Evolutionary conservation across 352 stramenopile species (phyloP).

Genomic region (Globisporangium solare): DNA sequence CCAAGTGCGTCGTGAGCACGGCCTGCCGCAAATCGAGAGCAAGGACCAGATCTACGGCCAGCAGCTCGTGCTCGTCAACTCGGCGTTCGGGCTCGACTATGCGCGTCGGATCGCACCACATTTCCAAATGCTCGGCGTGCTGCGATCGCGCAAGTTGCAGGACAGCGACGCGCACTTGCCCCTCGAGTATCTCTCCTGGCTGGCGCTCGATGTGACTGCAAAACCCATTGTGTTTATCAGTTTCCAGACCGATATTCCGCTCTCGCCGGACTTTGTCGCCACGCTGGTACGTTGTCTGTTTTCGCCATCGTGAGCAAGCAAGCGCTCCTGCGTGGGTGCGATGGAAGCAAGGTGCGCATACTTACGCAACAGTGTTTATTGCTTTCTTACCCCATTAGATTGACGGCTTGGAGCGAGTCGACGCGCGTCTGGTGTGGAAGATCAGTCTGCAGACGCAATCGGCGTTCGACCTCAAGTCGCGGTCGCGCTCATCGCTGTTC

Average conservation of each 20-base stretch:
- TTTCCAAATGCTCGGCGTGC: conserved; percentile 68
- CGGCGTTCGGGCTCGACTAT: conserved; percentile 79
- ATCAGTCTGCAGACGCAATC: conserved; percentile 51
- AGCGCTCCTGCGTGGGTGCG: conserved; percentile 6
- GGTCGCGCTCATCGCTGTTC: conserved; percentile 39
- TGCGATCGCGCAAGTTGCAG: conserved; percentile 27
- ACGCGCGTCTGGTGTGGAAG: conserved; percentile 54
- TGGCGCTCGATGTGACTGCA: conserved; percentile 22
- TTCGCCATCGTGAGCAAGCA: not conserved
- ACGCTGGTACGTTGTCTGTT: conserved; percentile 39
- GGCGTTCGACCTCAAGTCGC: conserved; percentile 49
- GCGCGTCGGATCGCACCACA: conserved; percentile 67
- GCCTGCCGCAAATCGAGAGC: conserved; percentile 38
- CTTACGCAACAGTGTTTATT: not conserved
- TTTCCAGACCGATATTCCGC: conserved; percentile 39
- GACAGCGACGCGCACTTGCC: conserved; percentile 20
- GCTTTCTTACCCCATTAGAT: conserved; percentile 24
- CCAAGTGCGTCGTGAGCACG: conserved; percentile 41
- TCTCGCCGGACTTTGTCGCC: conserved; percentile 51
- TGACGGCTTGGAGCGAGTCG: conserved; percentile 46
- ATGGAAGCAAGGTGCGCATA: not conserved
- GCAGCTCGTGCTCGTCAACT: conserved; percentile 74
- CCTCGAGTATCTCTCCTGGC: conserved; percentile 29
- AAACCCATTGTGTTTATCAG: conserved; percentile 56
- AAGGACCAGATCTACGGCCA: conserved; percentile 54